Percentiles rank a stretch among this genome's conserved stretches.
Conservation (phyloP, 1,139 yeast species). For the Maudiozyma humilis region DNA sequence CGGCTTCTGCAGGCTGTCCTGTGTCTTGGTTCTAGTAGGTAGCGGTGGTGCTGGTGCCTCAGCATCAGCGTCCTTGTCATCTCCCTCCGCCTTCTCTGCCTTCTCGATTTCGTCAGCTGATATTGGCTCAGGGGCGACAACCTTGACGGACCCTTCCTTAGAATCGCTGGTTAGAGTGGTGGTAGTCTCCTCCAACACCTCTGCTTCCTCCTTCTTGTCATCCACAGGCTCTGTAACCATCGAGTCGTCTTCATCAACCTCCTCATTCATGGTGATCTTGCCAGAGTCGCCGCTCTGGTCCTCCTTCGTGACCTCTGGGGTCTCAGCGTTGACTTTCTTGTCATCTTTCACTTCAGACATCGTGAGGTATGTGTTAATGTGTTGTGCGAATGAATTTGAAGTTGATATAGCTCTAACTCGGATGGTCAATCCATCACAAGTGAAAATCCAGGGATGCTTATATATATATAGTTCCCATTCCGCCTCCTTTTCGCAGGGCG, state of each 20-base stretch:
- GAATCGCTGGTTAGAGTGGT: not conserved
- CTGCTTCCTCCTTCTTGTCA: slow-evolving; percentile 1
- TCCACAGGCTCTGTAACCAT: not conserved
- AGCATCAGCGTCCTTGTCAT: slow-evolving; percentile 23
- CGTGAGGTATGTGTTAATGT: too few relatives aligned
- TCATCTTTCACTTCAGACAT: too few relatives aligned
- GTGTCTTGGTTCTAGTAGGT: slow-evolving; percentile 53
- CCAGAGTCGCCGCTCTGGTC: slow-evolving; percentile 9
- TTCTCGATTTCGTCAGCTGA: not conserved
- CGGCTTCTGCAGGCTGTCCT: slow-evolving; percentile 14
- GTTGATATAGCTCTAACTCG: too few relatives aligned
- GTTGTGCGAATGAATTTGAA: too few relatives aligned
- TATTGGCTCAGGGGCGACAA: slow-evolving; percentile 4
- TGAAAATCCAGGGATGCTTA: too few relatives aligned
- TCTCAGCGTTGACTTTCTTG: too few relatives aligned
- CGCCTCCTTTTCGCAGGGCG: too few relatives aligned
- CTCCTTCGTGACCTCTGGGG: not conserved
- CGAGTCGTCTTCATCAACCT: not conserved
- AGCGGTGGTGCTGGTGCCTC: too few relatives aligned
- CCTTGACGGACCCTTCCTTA: slow-evolving; percentile 2
- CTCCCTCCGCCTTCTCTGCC: slow-evolving; percentile 4
- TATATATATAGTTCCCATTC: too few relatives aligned
- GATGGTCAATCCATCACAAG: too few relatives aligned
- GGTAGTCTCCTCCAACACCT: slow-evolving; percentile 13
- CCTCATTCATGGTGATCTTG: slow-evolving; percentile 1